A percentile compares a stretch with the other conserved stretches of the same genome.
These are phyloP conservation scores for Syzygium aromaticum DNA, from an alignment of 345 rosid species.

Conservation along the genomic window DNA sequence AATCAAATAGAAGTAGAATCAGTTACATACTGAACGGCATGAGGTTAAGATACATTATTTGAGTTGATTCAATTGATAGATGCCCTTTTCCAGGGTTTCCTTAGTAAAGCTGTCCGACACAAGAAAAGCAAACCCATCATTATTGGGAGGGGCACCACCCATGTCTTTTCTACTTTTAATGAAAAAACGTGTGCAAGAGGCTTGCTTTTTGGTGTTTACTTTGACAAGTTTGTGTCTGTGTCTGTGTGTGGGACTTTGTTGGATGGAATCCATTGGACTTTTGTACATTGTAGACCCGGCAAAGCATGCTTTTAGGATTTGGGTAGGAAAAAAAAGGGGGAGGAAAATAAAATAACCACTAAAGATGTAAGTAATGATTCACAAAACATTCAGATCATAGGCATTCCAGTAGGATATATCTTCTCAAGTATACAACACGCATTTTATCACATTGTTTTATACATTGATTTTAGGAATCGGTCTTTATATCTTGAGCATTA, in stretches of 20 bases:
- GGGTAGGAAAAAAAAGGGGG: background rate
- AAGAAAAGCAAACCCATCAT: background rate
- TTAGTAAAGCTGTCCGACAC: background rate
- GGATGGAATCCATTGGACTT: background rate
- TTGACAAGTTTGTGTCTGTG: background rate
- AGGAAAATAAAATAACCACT: background rate
- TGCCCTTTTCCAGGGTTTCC: background rate
- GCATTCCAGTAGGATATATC: background rate
- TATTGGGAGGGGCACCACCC: background rate
- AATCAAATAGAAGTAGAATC: background rate
- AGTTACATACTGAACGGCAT: background rate
- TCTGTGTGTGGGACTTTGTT: background rate
- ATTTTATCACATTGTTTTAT: background rate
- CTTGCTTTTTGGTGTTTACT: background rate
- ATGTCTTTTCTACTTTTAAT: background rate
- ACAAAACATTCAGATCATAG: background rate
- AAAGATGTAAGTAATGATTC: background rate
- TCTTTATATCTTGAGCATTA: background rate
- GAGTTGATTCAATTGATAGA: background rate
- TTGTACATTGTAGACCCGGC: background rate
- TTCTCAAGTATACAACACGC: background rate
- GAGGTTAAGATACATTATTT: background rate
- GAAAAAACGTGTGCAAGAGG: background rate
- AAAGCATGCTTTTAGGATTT: background rate
- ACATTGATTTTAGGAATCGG: background rate